A percentile compares a stretch with the other conserved stretches of the same genome.
Conservation (phyloP, 106 monocot genomes). For the Alisma plantagoaquatica region DNA sequence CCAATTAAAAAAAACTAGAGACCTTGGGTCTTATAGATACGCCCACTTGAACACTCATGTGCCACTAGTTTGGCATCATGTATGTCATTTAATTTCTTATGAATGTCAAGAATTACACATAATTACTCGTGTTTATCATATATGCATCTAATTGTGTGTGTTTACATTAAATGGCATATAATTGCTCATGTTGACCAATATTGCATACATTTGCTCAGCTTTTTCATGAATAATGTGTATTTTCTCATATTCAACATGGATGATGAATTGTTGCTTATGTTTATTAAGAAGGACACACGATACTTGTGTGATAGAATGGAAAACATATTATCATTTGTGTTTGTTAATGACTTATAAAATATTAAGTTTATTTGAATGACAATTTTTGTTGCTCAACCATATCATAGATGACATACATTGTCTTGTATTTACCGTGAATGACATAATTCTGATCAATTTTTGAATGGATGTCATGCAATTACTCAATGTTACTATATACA, state of each 20-base stretch:
- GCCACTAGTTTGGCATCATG: too few relatives aligned
- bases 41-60: too few relatives aligned
- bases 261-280: background rate
- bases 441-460: too few relatives aligned
- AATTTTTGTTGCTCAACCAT: background rate
- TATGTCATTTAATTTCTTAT: too few relatives aligned
- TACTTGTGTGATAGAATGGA: background rate
- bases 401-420: constrained; percentile 2
- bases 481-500: too few relatives aligned
- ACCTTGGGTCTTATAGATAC: too few relatives aligned
- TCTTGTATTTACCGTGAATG: too few relatives aligned
- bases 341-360: background rate
- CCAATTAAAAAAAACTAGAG: too few relatives aligned
- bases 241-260: background rate
- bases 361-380: background rate
- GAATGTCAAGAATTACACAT: too few relatives aligned
- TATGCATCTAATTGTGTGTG: too few relatives aligned
- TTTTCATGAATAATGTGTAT: background rate
- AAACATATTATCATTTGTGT: background rate
- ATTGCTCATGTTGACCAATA: background rate
- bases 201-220: background rate
- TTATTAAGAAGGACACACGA: background rate
- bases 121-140: too few relatives aligned
- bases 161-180: background rate
- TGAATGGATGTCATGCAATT: too few relatives aligned